phyloP scores from a whole-genome alignment of 225 moss, liverwort and hornwort genomes.

The Rhytidiadelphus loreus region DNA sequence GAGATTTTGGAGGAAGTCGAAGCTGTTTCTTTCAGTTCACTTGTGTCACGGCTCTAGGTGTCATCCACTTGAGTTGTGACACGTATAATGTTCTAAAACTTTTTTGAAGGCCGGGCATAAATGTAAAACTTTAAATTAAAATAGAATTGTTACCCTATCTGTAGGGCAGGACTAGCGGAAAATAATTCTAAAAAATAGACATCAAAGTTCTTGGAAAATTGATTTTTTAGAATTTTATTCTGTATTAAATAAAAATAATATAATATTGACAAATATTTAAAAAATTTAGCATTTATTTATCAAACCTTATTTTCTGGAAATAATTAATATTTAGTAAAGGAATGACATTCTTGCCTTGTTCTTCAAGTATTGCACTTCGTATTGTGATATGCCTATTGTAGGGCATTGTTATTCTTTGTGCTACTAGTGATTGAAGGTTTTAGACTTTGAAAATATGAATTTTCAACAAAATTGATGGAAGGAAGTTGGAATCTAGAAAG shows the following conservation, averaged over 20 bases:
- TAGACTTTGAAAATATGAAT: not conserved
- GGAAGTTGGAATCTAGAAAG: not conserved
- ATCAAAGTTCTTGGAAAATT: not conserved
- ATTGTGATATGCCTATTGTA: fast-evolving
- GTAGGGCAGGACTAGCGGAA: fast-evolving
- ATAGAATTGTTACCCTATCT: not conserved
- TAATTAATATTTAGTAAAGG: no score
- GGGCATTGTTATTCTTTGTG: fast-evolving
- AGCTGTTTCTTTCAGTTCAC: not conserved
- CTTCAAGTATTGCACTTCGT: not conserved
- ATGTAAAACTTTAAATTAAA: not conserved
- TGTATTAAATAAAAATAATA: not conserved
- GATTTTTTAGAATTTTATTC: not conserved
- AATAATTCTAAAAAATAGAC: not conserved
- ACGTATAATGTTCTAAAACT: not conserved
- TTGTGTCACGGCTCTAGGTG: not conserved
- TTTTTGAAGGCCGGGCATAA: no score
- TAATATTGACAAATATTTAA: not conserved
- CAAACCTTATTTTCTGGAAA: no score
- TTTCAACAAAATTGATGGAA: not conserved
- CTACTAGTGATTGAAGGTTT: not conserved
- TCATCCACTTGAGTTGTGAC: not conserved
- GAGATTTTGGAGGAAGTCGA: not conserved
- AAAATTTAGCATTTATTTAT: no score
- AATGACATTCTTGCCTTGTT: not conserved